Evolutionary conservation across 345 rosid species (phyloP), one percentile per base, ranked within the genome.

Genomic region (Euphorbia tirucalli): DNA sequence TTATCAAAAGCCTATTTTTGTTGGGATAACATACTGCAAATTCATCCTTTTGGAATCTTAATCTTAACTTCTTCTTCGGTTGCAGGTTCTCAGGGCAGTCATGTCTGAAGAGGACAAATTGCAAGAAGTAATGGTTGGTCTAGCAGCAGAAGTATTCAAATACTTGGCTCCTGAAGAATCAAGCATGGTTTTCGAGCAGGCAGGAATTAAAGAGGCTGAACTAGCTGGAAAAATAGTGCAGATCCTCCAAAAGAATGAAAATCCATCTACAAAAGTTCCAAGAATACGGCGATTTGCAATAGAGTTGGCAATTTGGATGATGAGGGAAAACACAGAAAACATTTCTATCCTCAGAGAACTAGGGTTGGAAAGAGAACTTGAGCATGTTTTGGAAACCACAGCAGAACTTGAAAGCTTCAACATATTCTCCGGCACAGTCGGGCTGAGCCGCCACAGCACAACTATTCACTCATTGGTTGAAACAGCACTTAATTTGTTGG

Each of bases 51-150:
- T n/a, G 15, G 27, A 75, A 9, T 43, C 41, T 39, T 21, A 35
- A 49, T 72, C 39, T 65, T 0, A 30, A 15, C 4, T 16, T 71
- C 66, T 52, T 10, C 21, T 32, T 52, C 43, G 59, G 57, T 65
- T 66, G 66, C 87, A 94, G 99, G 95, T 88, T 27, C 86, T 95
- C 16, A 83, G 78, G 83, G 88, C 86, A 50, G 82, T 89, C 0
- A 76, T 85, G 80, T 83, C 87, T 43, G 88, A 78, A 68, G 90
- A 89, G 65, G 75, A 78, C 80, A 95, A 95, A 72, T 61, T 86
- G 70, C 99, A 92, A 61, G 99, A 95, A 86, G 97, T 92, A 68
- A 91, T 95, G 96, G 67, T 86, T 66, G 94, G 93, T 65, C 80
- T 84, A 75, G 93, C 85, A 16, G 84, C 75, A 43, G 89, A 85